These are phyloP conservation scores for Neurospora sp. DNA, from an alignment of 495 filamentous ascomycete species.

Conservation along the genomic window DNA sequence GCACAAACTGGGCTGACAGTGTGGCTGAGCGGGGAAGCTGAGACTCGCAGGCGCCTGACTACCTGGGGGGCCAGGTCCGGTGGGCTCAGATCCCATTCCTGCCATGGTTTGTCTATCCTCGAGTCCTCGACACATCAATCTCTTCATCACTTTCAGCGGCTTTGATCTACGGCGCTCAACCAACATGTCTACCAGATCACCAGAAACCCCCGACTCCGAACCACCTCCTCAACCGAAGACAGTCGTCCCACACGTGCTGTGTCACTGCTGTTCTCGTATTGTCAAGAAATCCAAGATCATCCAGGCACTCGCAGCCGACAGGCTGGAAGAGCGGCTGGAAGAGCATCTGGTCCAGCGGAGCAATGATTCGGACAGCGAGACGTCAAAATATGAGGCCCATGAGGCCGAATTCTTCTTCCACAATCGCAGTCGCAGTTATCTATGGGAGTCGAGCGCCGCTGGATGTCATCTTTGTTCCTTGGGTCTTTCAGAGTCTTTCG, in stretches of 20 bases:
- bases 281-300: not conserved
- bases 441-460: not conserved
- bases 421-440: not conserved
- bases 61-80: not conserved
- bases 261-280: not conserved
- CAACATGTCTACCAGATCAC: not conserved
- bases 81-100: not conserved
- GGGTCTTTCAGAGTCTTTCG: not conserved
- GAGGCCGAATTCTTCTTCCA: not conserved
- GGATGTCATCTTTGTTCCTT: not conserved
- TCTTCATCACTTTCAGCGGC: not conserved
- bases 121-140: not conserved
- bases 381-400: too few relatives aligned
- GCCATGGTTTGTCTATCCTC: not conserved
- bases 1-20: not conserved
- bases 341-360: too few relatives aligned
- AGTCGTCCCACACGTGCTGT: not conserved
- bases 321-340: too few relatives aligned
- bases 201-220: not conserved
- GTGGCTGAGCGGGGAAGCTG: not conserved
- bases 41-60: not conserved
- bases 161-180: not conserved
- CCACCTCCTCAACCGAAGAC: not conserved
- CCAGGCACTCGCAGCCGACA: not conserved
- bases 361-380: too few relatives aligned